A percentile compares a stretch with the other conserved stretches of the same genome.
Conservation (phyloP, 2,329 filamentous ascomycete species). For the Aschersonia sp. region DNA sequence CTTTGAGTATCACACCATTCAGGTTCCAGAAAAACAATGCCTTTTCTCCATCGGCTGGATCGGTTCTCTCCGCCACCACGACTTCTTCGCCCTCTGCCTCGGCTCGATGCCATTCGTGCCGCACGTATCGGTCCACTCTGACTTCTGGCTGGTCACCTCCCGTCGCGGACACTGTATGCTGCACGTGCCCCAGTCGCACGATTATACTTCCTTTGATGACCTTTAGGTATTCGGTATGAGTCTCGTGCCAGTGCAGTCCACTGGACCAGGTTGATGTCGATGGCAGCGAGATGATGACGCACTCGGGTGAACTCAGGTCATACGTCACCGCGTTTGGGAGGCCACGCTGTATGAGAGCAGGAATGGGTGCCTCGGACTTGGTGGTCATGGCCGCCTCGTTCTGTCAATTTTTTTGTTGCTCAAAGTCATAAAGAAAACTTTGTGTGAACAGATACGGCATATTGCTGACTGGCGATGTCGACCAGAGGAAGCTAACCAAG, state of each 20-base stretch:
- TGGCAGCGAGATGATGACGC: slow-evolving; percentile 28
- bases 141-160: slow-evolving; percentile 13
- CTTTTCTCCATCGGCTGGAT: slow-evolving; percentile 28
- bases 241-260: slow-evolving; percentile 33
- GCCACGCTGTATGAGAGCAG: slow-evolving; percentile 6
- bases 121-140: slow-evolving; percentile 17
- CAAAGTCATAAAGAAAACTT: not conserved
- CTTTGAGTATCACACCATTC: slow-evolving; percentile 23
- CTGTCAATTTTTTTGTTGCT: not conserved
- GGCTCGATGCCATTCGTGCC: slow-evolving; percentile 33
- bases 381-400: not conserved
- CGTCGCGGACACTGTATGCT: slow-evolving; percentile 8
- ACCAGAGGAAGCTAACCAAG: too few species aligned
- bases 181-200: slow-evolving; percentile 8
- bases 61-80: slow-evolving; percentile 30
- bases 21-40: slow-evolving; percentile 34
- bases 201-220: slow-evolving; percentile 22
- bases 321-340: slow-evolving; percentile 10
- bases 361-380: not conserved
- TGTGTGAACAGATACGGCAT: not conserved
- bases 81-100: slow-evolving; percentile 16
- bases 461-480: too few species aligned
- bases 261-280: slow-evolving; percentile 28
- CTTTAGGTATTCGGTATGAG: slow-evolving; percentile 29
- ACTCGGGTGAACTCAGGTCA: slow-evolving; percentile 19